Base-by-base conservation (phyloP, 495 filamentous ascomycete genomes). In the Lophium mytilinum region DNA sequence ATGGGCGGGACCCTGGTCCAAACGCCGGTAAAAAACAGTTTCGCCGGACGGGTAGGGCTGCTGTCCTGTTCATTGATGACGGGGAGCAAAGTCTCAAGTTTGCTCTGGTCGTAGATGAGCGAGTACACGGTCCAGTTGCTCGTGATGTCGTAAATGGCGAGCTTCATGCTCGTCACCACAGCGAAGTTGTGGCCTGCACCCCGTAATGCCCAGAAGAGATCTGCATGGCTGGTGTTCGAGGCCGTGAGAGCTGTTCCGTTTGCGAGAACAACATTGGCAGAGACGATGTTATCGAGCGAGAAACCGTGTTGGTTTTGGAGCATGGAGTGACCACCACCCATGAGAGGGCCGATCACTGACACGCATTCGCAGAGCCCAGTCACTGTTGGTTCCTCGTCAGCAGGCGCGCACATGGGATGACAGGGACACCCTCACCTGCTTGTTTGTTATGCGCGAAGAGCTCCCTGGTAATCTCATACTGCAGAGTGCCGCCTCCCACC, bases 21-120 rank as follows among this genome's bases (percentile, higher is more conserved):
- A 37, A 43, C 35, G 34, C 51, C 57, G 3, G 33, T 50, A 21
- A 50, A 17, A 8, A 30, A 21, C 36, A 60, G 37, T 8, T 60
- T 49, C 36, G 43, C 8, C 1, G 57, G 57, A 3, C 51, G 15
- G 3, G 15, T n/a, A 4, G 37, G 4, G 3, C 14, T 12, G n/a
- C 24, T 14, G 24, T 48, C 43, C 10, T 41, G 9, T 37, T 48
- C 21, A 35, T 60, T 60, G 50, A 60, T 34, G 6, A 60, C 10
- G 30, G 35, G 4, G 30, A 60, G 51, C n/a, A 60, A 30, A 8
- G n/a, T 19, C 39, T 60, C 57, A 10, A 54, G 34, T 30, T 60
- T 60, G 21, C 51, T 46, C 10, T 50, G 41, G 9, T 15, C 51
- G 36, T 41, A 60, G 52, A 55, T 60, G 35, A 60, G 52, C 11